Percentiles rank a stretch among this genome's conserved stretches.
These are phyloP conservation scores for Xerocomus minutiporus DNA, from an alignment of 1,284 basidiomycete species.

Conservation along the genomic window DNA sequence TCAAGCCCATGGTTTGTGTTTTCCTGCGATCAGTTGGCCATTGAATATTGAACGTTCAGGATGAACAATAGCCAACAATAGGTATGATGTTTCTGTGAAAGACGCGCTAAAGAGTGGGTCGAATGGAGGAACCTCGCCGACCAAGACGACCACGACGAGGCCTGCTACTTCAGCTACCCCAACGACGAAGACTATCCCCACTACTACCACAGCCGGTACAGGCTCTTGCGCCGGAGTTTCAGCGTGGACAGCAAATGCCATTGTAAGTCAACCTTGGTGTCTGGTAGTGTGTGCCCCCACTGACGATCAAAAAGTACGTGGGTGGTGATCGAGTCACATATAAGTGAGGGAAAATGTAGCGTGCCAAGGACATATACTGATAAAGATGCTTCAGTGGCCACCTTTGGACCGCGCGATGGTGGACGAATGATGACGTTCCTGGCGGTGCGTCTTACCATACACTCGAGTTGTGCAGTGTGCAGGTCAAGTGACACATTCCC, in stretches of 20 bases:
- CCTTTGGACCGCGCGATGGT: constrained; percentile 21
- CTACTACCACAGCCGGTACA: constrained; percentile 8
- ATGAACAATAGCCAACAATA: constrained; percentile 18
- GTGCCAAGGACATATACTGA: constrained; percentile 2
- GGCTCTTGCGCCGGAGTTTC: constrained; percentile 45
- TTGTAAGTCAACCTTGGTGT: constrained; percentile 35
- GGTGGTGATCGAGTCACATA: constrained; percentile 23
- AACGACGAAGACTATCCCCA: constrained; percentile 23
- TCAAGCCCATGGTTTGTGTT: constrained; percentile 45
- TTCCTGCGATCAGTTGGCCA: not conserved
- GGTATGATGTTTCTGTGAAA: constrained; percentile 26
- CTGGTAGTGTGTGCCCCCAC: not conserved
- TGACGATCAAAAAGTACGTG: constrained; percentile 15
- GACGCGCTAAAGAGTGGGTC: constrained; percentile 14
- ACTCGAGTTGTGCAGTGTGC: not conserved
- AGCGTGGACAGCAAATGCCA: constrained; percentile 42
- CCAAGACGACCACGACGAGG: not conserved
- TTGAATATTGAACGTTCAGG: not conserved
- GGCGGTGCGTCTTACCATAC: constrained; percentile 13
- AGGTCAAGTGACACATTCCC: not conserved
- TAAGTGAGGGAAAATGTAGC: constrained; percentile 5
- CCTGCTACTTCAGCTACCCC: constrained; percentile 17
- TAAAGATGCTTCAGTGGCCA: constrained; percentile 12
- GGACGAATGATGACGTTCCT: constrained; percentile 20
- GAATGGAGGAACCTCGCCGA: constrained; percentile 5